Conservation (phyloP, 2,329 filamentous ascomycete genomes). For the Phaeosphaeria sp. region DNA sequence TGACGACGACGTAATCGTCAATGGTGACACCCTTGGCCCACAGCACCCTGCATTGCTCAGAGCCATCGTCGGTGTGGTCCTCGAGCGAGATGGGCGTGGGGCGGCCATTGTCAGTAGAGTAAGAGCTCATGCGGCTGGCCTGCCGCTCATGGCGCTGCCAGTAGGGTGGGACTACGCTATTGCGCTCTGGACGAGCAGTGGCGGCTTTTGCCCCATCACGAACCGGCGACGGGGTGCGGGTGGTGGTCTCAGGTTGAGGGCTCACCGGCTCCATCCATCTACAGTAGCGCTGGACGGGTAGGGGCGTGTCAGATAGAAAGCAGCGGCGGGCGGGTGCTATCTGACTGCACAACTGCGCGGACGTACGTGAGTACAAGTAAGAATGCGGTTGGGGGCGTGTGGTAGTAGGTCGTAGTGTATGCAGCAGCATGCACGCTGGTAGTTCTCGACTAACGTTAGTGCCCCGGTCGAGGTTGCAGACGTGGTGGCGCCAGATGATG, state of each 20-base stretch:
- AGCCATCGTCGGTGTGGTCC: slow-evolving; percentile 67
- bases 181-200: slow-evolving; percentile 35
- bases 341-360: slow-evolving; percentile 5
- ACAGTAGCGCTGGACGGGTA: slow-evolving; percentile 35
- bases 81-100: slow-evolving; percentile 64
- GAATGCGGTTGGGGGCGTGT: neutral
- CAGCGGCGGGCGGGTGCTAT: slow-evolving; percentile 13
- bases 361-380: slow-evolving; percentile 5
- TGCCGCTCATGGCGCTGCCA: slow-evolving; percentile 53
- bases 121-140: slow-evolving; percentile 43
- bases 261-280: slow-evolving; percentile 51
- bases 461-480: no score
- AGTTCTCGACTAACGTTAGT: neutral
- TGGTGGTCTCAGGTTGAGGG: slow-evolving; percentile 35
- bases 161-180: slow-evolving; percentile 53
- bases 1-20: slow-evolving; percentile 67
- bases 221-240: slow-evolving; percentile 30
- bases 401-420: no score
- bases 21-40: slow-evolving; percentile 69
- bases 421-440: neutral
- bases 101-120: slow-evolving; percentile 41
- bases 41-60: slow-evolving; percentile 62
- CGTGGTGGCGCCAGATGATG: slow-evolving; percentile 8
- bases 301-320: slow-evolving; percentile 16
- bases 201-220: slow-evolving; percentile 25